Percentiles rank a stretch among this genome's conserved stretches.
Conservation (phyloP, 345 rosid genomes). For the Passiflora organensis region DNA sequence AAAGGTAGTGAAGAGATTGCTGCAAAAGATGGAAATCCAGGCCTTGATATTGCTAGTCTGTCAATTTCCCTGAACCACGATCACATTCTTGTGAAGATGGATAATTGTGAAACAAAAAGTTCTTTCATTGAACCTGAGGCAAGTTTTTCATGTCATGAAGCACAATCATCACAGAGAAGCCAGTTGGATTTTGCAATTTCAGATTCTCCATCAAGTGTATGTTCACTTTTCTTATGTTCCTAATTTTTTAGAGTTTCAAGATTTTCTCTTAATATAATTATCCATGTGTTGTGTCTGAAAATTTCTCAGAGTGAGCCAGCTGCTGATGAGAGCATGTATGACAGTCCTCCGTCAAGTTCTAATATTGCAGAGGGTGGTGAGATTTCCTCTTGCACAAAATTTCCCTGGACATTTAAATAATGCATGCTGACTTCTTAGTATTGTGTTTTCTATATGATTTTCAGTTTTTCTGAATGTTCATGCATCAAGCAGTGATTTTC, state of each 20-base stretch:
- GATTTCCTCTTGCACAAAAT: conserved; percentile 11
- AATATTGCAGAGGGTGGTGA: conserved; percentile 42
- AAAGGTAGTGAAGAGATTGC: conserved; percentile 16
- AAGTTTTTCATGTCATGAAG: conserved; percentile 30
- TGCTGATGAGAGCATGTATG: conserved; percentile 48
- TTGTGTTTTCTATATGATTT: conserved; percentile 19
- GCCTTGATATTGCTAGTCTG: conserved; percentile 17
- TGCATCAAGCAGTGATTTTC: conserved; percentile 18
- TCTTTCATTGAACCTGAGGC: conserved; percentile 26
- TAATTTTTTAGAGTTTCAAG: neutral
- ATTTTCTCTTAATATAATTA: conserved; percentile 12
- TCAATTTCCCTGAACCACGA: conserved; percentile 29
- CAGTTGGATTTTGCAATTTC: conserved; percentile 30
- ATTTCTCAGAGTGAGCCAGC: conserved; percentile 42
- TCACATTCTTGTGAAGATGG: conserved; percentile 18
- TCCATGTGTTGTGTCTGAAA: conserved; percentile 11
- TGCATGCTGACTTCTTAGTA: conserved; percentile 25
- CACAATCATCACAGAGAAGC: conserved; percentile 35
- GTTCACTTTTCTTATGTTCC: conserved; percentile 10
- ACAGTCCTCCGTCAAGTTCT: conserved; percentile 42
- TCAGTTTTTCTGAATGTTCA: conserved; percentile 38
- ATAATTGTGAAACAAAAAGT: conserved; percentile 28
- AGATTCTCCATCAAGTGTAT: conserved; percentile 55
- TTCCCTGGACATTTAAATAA: conserved; percentile 4
- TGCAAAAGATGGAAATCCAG: conserved; percentile 24